Evolutionary conservation across 306 rosid genomes (phyloP), one percentile per base, ranked within the genome.

Genomic region (Hippophae gyantsensis): DNA sequence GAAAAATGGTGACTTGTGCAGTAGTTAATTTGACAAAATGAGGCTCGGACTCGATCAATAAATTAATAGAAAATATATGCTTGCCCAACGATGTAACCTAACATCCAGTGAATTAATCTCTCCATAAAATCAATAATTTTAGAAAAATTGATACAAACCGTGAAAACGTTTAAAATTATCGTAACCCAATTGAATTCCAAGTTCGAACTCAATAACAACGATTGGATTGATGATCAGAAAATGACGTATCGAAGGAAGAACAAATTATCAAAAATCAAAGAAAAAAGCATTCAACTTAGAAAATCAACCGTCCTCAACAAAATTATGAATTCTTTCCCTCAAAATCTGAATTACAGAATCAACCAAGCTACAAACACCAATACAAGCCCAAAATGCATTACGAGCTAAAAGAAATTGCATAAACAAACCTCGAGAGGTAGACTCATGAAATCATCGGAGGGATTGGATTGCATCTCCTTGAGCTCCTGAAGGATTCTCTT

Each of bases 391-490:
- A 55, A 25, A 32, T 2, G 10, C 55, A 66, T 14, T 58, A 53
- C 6, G 57, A 53, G 6, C 3, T 46, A 64, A 47, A 38, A 23
- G 18, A 14, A 1, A 18, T 2, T 10, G 7, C 43, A 7, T 42
- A n/a, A 9, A 10, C 43, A 2, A 41, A 89, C 98, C 98, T 92
- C 98, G 26, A 92, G 88, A 54, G 98, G 98, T 1, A 92, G 79
- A 72, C 98, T 92, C 88, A 78, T 87, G 89, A 83, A 92, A 82
- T 92, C 96, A 54, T 87, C 86, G 58, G 95, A 83, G 69, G 95
- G 96, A 60, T 85, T 87, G 5, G 96, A 83, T 14, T 92, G 96
- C 95, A 92, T 81, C 79, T 92, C 96, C 75, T 87, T 92, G 32
- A 85, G 74, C 82, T 92, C 98, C 80, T 83, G 98, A 1, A 92